Evolutionary conservation across 2,329 filamentous ascomycete genomes (phyloP).

Genomic region (Seiridium cupressi): DNA sequence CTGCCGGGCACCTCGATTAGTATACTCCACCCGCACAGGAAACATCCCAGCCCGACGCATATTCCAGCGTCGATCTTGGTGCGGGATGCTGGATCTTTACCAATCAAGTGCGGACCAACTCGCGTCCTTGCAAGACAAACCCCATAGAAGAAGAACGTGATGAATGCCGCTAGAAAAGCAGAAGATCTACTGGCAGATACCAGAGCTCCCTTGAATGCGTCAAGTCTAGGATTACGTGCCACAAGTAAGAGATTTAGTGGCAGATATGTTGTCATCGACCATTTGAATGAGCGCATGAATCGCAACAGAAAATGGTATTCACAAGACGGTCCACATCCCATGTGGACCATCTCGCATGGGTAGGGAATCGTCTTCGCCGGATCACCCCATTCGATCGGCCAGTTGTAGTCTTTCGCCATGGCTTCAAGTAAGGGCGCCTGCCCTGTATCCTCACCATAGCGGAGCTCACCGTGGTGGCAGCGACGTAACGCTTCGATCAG

Average conservation of each 20-base stretch:
- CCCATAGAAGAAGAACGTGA: slow-evolving; percentile 79
- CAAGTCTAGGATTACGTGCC: slow-evolving; percentile 46
- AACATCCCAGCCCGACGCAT: slow-evolving; percentile 70
- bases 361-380: slow-evolving; percentile 68
- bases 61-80: slow-evolving; percentile 60
- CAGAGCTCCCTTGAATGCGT: slow-evolving; percentile 46
- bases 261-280: slow-evolving; percentile 74
- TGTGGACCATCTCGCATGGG: slow-evolving; percentile 82
- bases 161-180: slow-evolving; percentile 74
- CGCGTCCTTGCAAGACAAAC: slow-evolving; percentile 76
- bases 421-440: slow-evolving; percentile 64
- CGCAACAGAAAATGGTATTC: slow-evolving; percentile 71
- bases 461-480: slow-evolving; percentile 59
- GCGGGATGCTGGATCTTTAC: slow-evolving; percentile 43
- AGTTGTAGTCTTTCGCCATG: slow-evolving; percentile 71
- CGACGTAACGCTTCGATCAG: slow-evolving; percentile 72
- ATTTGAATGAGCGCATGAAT: slow-evolving; percentile 67
- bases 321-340: slow-evolving; percentile 71
- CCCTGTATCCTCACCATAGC: slow-evolving; percentile 73
- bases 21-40: slow-evolving; percentile 80
- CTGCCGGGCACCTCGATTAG: slow-evolving; percentile 66
- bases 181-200: slow-evolving; percentile 68
- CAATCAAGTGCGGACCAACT: slow-evolving; percentile 67
- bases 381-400: slow-evolving; percentile 71
- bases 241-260: slow-evolving; percentile 69